Percentiles rank a stretch among this genome's conserved stretches.
phyloP scores from a whole-genome alignment of 2,329 filamentous ascomycete genomes.

The Laburnicola sp. region DNA sequence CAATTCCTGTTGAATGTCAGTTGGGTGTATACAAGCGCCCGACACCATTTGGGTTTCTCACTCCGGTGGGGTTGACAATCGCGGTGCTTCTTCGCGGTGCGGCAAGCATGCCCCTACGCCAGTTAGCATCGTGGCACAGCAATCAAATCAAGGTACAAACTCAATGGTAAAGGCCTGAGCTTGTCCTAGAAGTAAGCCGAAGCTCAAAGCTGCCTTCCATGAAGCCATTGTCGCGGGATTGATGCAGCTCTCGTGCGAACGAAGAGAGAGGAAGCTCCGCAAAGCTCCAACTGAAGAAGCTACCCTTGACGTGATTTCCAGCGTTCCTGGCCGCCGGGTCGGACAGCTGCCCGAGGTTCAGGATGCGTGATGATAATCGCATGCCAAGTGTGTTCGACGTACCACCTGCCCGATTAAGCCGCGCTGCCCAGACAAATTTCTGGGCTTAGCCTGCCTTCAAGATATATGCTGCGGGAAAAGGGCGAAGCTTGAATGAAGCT shows the following conservation, averaged over 20 bases:
- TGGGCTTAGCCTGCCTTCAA: not conserved
- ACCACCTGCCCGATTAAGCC: not conserved
- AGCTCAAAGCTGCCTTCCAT: constrained; percentile 27
- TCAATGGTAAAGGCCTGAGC: constrained; percentile 32
- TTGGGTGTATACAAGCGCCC: not conserved
- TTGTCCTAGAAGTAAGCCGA: constrained; percentile 31
- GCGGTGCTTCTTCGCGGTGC: constrained; percentile 38
- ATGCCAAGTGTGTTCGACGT: constrained; percentile 4
- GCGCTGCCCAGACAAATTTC: not conserved
- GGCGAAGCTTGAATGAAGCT: not conserved
- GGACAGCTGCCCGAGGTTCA: not conserved
- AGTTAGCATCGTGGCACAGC: constrained; percentile 1
- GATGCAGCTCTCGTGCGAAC: not conserved
- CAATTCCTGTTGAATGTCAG: constrained; percentile 24
- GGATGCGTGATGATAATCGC: not conserved
- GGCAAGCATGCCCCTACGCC: constrained; percentile 22
- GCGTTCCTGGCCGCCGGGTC: constrained; percentile 3
- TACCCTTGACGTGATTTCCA: constrained; percentile 4
- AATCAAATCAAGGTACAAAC: constrained; percentile 18
- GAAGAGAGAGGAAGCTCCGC: not conserved
- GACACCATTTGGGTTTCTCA: constrained; percentile 15
- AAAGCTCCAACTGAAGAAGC: not conserved
- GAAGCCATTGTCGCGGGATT: constrained; percentile 33
- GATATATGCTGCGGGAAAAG: not conserved
- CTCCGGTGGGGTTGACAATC: constrained; percentile 38